Evolutionary conservation across 129 eudicot genomes (phyloP).

Genomic region (Saposhnikovia divaricata): DNA sequence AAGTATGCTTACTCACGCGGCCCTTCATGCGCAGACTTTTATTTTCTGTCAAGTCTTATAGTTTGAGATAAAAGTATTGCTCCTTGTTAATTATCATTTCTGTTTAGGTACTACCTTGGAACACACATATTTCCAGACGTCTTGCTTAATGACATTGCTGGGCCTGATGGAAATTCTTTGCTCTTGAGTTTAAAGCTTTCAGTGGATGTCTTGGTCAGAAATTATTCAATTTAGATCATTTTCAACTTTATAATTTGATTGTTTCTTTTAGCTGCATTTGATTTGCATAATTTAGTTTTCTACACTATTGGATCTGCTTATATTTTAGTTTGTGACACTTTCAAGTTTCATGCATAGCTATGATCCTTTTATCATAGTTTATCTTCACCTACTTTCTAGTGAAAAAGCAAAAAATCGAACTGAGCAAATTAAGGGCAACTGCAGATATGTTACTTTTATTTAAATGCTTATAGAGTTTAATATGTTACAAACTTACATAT

Average conservation of each 20-base stretch:
- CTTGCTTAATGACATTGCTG: slow-evolving; percentile 90
- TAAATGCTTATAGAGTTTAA: not conserved
- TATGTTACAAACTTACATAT: not conserved
- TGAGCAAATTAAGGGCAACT: not conserved
- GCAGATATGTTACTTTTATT: not conserved
- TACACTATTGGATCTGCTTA: not conserved
- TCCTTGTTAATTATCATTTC: slow-evolving; percentile 13
- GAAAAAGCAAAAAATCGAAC: not conserved
- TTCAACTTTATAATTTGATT: not conserved
- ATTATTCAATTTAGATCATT: not conserved
- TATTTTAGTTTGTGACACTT: not conserved
- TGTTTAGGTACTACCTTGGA: slow-evolving; percentile 68
- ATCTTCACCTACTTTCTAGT: not conserved
- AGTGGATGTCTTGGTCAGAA: slow-evolving; percentile 82
- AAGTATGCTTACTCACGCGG: not conserved
- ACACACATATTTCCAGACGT: slow-evolving; percentile 80
- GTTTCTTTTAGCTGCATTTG: not conserved
- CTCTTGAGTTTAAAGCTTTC: slow-evolving; percentile 88
- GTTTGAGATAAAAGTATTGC: not conserved
- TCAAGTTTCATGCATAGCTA: not conserved
- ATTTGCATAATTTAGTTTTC: not conserved
- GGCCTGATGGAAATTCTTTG: slow-evolving; percentile 81
- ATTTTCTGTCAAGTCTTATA: not conserved
- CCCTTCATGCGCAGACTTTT: not conserved
- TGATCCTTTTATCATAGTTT: not conserved